A percentile compares a stretch with the other conserved stretches of the same genome.
These are phyloP conservation scores for Rhododendron ferrugineum DNA, from an alignment of 148 eudicot genomes.

Conservation along the genomic window DNA sequence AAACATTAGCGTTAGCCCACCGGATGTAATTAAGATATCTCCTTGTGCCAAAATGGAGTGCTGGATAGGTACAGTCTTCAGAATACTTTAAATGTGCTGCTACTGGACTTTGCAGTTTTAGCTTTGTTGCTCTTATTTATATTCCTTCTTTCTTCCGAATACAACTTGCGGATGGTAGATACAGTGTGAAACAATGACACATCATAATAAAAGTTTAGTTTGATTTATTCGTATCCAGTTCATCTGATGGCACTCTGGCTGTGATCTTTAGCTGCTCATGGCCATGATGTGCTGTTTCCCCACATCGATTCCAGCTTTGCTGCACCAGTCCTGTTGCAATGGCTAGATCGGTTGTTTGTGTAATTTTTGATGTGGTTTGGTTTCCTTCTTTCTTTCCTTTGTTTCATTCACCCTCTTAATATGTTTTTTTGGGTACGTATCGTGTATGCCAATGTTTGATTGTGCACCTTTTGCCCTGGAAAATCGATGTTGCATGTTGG, in stretches of 20 bases:
- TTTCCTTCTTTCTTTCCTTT: no score
- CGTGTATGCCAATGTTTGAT: no score
- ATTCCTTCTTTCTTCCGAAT: background rate
- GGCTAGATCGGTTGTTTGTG: no score
- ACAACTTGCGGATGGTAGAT: background rate
- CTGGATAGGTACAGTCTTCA: conserved; percentile 75
- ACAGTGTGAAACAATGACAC: background rate
- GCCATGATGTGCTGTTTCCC: background rate
- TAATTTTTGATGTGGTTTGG: no score
- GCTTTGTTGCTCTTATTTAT: conserved; percentile 6
- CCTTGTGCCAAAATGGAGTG: conserved; percentile 98
- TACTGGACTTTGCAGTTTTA: background rate
- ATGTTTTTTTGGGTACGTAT: no score
- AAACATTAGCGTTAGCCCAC: conserved; percentile 87
- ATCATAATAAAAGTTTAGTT: background rate
- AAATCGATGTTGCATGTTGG: conserved; percentile 28
- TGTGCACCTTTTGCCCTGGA: conserved; percentile 46
- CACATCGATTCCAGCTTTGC: background rate
- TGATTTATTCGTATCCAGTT: no score
- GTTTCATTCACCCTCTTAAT: no score
- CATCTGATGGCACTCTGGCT: no score
- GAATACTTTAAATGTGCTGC: background rate
- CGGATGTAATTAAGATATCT: conserved; percentile 93
- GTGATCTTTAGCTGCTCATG: background rate
- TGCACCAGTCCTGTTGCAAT: background rate